phyloP scores from a whole-genome alignment of 805 yeast species.

The Saturnispora besseyi region DNA sequence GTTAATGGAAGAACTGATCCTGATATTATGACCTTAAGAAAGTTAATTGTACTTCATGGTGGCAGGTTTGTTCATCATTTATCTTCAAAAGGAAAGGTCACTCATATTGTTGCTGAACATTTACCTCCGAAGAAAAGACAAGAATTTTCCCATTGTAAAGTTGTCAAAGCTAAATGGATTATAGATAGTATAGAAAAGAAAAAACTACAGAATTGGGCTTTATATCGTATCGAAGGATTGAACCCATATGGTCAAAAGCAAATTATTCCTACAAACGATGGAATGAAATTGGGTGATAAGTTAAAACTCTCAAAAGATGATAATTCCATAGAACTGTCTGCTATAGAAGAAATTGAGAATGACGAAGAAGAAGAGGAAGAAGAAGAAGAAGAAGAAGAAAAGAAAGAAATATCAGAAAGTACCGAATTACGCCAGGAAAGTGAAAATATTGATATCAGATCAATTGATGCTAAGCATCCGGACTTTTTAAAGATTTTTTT shows the following conservation, averaged over 20 bases:
- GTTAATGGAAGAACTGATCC: constrained; percentile 91
- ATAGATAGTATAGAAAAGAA: constrained; percentile 47
- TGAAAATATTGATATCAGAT: not conserved
- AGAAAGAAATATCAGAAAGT: constrained; percentile 11
- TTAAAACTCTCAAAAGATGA: not conserved
- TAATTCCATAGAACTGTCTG: constrained; percentile 1
- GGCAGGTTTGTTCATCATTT: constrained; percentile 68
- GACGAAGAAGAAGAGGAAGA: constrained; percentile 6
- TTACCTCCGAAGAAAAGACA: constrained; percentile 67
- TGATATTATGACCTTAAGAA: constrained; percentile 61
- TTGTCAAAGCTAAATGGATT: constrained; percentile 80
- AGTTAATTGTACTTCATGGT: constrained; percentile 65
- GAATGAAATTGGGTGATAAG: not conserved
- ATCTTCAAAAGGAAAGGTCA: constrained; percentile 60
- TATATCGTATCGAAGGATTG: constrained; percentile 37
- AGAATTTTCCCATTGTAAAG: constrained; percentile 59
- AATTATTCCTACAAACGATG: constrained; percentile 20
- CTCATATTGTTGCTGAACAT: constrained; percentile 76
- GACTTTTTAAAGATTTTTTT: constrained; percentile 65
- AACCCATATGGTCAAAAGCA: constrained; percentile 46
- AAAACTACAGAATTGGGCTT: constrained; percentile 57
- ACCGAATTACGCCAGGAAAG: not conserved
- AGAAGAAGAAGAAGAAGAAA: constrained; percentile 6
- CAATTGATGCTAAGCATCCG: constrained; percentile 63
- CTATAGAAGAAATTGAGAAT: not conserved